A percentile compares a stretch with the other conserved stretches of the same genome.
phyloP scores from a whole-genome alignment of 2,329 filamentous ascomycete species.

The Lecanosticta acicola region DNA sequence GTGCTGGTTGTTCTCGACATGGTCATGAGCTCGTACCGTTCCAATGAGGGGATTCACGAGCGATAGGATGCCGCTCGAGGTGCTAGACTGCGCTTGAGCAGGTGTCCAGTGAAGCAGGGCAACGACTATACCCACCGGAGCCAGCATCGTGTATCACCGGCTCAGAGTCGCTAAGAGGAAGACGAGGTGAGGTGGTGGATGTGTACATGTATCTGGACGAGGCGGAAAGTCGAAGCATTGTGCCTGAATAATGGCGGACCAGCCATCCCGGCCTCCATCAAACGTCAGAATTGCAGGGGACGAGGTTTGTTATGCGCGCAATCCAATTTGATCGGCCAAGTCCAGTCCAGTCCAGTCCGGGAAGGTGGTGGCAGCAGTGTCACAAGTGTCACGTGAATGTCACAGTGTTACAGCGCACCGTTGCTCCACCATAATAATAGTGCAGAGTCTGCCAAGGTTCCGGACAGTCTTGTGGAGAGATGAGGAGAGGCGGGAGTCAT shows the following conservation, averaged over 20 bases:
- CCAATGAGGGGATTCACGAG: slow-evolving; percentile 43
- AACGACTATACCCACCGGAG: neutral
- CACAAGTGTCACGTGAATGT: no score
- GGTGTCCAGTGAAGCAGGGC: neutral
- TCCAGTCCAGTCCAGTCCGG: neutral
- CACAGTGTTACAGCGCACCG: neutral
- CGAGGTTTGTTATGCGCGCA: neutral
- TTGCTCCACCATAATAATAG: no score
- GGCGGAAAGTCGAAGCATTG: neutral
- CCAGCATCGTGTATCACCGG: neutral
- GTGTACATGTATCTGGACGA: neutral
- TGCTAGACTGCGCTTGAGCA: neutral
- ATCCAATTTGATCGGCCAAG: neutral
- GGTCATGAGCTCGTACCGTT: slow-evolving; percentile 21
- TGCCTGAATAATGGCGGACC: neutral
- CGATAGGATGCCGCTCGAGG: slow-evolving; percentile 18
- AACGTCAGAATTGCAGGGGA: neutral
- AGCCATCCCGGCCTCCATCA: neutral
- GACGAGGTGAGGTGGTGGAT: neutral
- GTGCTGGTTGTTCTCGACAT: neutral
- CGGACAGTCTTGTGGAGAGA: no score
- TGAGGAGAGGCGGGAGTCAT: no score
- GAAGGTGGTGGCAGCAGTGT: neutral
- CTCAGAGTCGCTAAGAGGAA: no score
- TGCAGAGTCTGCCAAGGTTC: no score